Evolutionary conservation across 345 rosid genomes (phyloP), one percentile per base, ranked within the genome.

Genomic region (Lumnitzera racemosa): DNA sequence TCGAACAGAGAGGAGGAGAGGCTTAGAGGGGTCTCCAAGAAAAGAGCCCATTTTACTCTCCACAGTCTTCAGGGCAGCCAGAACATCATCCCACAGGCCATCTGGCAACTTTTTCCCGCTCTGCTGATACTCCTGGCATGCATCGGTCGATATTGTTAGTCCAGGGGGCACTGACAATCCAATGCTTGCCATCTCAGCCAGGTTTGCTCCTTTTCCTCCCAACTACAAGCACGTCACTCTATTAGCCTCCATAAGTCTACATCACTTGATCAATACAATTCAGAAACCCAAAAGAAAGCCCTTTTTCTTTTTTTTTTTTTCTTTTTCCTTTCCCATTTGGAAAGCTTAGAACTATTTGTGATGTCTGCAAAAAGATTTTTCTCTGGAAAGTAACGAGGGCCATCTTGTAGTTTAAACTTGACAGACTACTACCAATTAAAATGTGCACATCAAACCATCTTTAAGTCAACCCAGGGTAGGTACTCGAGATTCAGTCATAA

Each of bases 121-220:
- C 67, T 62, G 70, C 70, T 85, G 89, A 66, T 89, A 89, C 63
- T 87, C 87, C 53, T 69, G 80, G 74, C 98, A 92, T 66, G 96
- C 98, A 69, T 92, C 96, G 23, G 98, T 92, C 3, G 98, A 92
- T 60, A 92, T 85, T 43, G 96, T 92, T 53, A 92, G 76, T 41
- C 98, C 98, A 4, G 96, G 96, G 0, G 98, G 98, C 69, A 92
- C 96, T 29, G 96, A 92, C 54, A 92, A 66, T 20, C 98, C 96
- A 61, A 92, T 92, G 74, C 85, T 89, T 31, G 96, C 88, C 98
- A 92, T 92, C 80, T 92, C 98, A 31, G 98, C 98, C 67, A 89
- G 66, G 69, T 92, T 92, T 46, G 98, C 98, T 71, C 98, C 96
- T 54, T 92, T 92, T 49, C 96, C 96, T 67, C 98, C 98, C 80